A percentile compares a stretch with the other conserved stretches of the same genome.
phyloP scores from a whole-genome alignment of 768 basidiomycete genomes.

The Suillus brevipes region DNA sequence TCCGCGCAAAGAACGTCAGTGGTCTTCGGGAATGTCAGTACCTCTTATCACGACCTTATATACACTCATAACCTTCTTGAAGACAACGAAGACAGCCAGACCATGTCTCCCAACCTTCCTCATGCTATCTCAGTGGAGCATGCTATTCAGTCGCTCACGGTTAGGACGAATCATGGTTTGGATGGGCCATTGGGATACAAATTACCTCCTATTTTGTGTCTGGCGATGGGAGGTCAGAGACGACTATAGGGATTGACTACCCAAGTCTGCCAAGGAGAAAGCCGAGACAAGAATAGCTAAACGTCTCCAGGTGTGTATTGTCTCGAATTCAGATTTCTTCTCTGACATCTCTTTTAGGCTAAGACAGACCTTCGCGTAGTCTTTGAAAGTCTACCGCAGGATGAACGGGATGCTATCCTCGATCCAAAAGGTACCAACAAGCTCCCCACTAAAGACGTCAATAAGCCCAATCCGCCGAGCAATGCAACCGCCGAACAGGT shows the following conservation, averaged over 20 bases:
- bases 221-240: conserved; percentile 89
- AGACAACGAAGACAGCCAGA: conserved; percentile 66
- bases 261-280: conserved; percentile 63
- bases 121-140: conserved; percentile 65
- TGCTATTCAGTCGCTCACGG: conserved; percentile 61
- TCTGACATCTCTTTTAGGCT: conserved; percentile 43
- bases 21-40: conserved; percentile 84
- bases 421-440: conserved; percentile 44
- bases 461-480: conserved; percentile 19
- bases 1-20: conserved; percentile 76
- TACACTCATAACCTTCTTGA: conserved; percentile 13
- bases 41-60: conserved; percentile 4
- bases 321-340: conserved; percentile 1
- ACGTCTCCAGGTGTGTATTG: conserved; percentile 55
- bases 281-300: conserved; percentile 62
- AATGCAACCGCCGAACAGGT: conserved; percentile 1
- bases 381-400: conserved; percentile 58
- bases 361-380: conserved; percentile 52
- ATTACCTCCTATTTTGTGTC: conserved; percentile 58
- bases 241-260: conserved; percentile 58
- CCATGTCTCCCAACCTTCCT: conserved; percentile 63
- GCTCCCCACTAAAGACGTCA: conserved; percentile 38
- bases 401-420: conserved; percentile 56
- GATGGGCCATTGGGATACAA: conserved; percentile 51
- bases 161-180: conserved; percentile 80